These are phyloP conservation scores for Pleurotus sapidus DNA, from an alignment of 768 basidiomycete species.

Conservation along the genomic window DNA sequence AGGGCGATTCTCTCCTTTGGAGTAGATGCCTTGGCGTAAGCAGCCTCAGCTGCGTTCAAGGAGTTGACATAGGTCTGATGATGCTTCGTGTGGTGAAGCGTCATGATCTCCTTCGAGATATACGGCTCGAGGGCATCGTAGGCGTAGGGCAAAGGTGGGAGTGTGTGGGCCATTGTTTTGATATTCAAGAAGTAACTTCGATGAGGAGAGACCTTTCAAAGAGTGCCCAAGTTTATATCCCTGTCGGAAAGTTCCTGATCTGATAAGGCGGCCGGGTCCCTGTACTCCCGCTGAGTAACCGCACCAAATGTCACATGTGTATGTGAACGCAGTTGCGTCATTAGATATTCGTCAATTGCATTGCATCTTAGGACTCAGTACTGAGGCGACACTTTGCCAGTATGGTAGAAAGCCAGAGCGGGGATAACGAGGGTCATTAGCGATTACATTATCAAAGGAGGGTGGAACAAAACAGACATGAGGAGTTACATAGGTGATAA, in stretches of 20 bases:
- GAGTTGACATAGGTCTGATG: constrained; percentile 94
- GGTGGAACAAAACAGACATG: not conserved
- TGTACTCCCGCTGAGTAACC: not conserved
- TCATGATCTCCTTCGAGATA: constrained; percentile 93
- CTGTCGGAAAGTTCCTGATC: not conserved
- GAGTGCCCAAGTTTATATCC: not conserved
- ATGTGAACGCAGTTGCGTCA: too few relatives aligned
- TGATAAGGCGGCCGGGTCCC: not conserved
- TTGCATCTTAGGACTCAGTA: too few relatives aligned
- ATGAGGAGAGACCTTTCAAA: not conserved
- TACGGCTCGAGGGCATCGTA: constrained; percentile 89
- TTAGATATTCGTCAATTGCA: too few relatives aligned
- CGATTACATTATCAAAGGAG: constrained; percentile 4
- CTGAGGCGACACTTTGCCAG: too few relatives aligned
- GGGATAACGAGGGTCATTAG: not conserved
- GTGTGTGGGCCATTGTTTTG: constrained; percentile 42
- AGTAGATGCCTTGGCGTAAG: constrained; percentile 64
- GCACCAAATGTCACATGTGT: not conserved
- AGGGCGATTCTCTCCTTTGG: constrained; percentile 78
- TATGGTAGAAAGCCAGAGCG: too few relatives aligned
- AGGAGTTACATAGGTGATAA: not conserved
- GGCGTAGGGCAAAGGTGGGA: constrained; percentile 69
- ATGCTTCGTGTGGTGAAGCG: constrained; percentile 88
- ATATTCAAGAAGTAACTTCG: not conserved
- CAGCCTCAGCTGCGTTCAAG: constrained; percentile 88